phyloP scores from a whole-genome alignment of 139 green algal genomes.

The Ulvella scutata region DNA sequence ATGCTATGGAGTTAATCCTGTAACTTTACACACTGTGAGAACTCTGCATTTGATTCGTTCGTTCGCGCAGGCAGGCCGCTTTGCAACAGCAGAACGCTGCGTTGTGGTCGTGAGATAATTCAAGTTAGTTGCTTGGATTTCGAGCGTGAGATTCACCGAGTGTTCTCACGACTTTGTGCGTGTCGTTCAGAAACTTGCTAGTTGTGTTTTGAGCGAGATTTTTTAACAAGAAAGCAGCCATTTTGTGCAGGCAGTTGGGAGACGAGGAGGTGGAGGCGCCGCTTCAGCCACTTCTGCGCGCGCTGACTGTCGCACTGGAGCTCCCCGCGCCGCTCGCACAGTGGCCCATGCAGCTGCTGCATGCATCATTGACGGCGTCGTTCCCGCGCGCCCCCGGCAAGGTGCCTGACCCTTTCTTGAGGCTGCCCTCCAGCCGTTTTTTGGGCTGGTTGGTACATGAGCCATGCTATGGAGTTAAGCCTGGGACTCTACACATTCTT shows the following conservation, averaged over 20 bases:
- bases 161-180: too few species aligned
- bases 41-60: too few species aligned
- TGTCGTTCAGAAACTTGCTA: too few species aligned
- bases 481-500: background rate
- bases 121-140: too few species aligned
- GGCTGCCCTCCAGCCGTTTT: background rate
- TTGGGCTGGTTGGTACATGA: background rate
- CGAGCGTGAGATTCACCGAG: too few species aligned
- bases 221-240: too few species aligned
- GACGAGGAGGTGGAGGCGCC: background rate
- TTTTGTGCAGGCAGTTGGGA: background rate
- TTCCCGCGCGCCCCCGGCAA: background rate
- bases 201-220: too few species aligned
- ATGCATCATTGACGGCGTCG: background rate
- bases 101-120: too few species aligned
- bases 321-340: background rate
- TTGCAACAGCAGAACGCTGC: too few species aligned
- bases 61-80: too few species aligned
- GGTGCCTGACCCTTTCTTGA: background rate
- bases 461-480: background rate
- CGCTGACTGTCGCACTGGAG: background rate
- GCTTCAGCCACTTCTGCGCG: background rate
- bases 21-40: too few species aligned
- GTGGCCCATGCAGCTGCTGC: constrained; percentile 2
- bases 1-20: too few species aligned